These are phyloP conservation scores for Macrophomina phaseolina DNA, from an alignment of 2,329 filamentous ascomycete genomes.

Conservation along the genomic window DNA sequence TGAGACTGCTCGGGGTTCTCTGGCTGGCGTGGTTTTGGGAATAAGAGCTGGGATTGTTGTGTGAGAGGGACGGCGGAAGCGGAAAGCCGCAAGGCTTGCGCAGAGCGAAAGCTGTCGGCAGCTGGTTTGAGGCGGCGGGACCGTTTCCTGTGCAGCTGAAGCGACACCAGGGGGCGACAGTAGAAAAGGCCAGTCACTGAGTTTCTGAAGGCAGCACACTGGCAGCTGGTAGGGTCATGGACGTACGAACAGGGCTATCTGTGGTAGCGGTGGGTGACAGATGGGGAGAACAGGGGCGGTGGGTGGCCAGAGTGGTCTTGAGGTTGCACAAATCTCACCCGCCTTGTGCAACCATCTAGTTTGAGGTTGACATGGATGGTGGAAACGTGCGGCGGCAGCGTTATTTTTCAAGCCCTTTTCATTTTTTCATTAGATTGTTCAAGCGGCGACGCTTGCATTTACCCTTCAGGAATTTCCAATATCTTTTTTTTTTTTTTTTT, in stretches of 20 bases:
- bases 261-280: constrained; percentile 1
- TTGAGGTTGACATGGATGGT: constrained; percentile 1
- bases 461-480: background rate
- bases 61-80: background rate
- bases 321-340: constrained; percentile 21
- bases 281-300: background rate
- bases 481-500: background rate
- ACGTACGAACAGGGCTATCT: background rate
- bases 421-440: constrained; percentile 10
- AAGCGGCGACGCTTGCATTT: constrained; percentile 13
- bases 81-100: background rate
- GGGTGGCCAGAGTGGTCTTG: background rate
- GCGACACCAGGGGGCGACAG: background rate
- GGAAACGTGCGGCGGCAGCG: background rate
- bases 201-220: background rate
- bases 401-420: background rate
- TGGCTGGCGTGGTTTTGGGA: background rate
- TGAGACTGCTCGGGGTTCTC: background rate
- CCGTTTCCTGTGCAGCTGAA: constrained; percentile 12
- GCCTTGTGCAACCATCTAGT: constrained; percentile 13
- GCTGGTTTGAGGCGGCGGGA: constrained; percentile 8
- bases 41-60: background rate
- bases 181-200: background rate
- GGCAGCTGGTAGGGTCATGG: background rate
- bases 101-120: background rate